Percentiles rank a stretch among this genome's conserved stretches.
Conservation (phyloP, 1,139 yeast genomes). For the Saccharomyces hybrid region DNA sequence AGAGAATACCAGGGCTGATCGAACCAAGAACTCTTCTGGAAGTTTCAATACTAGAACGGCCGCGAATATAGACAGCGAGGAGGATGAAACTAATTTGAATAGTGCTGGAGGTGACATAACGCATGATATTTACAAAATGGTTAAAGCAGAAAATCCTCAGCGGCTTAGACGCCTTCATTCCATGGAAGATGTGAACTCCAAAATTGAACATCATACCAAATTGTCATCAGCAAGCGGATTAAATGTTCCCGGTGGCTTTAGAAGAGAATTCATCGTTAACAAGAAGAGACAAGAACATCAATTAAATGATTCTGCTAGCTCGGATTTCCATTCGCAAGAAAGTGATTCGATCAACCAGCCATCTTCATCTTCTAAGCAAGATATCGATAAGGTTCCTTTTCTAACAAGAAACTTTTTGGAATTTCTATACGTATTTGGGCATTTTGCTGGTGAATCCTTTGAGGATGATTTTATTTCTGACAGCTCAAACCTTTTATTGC, state of each 20-base stretch:
- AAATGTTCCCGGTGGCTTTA: slow-evolving; percentile 74
- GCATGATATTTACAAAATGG: slow-evolving; percentile 44
- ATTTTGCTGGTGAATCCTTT: slow-evolving; percentile 75
- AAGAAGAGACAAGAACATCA: slow-evolving; percentile 30
- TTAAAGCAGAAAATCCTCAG: slow-evolving; percentile 6
- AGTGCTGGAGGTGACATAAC: slow-evolving; percentile 67
- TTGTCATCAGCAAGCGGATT: slow-evolving; percentile 60
- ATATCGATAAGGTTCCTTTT: slow-evolving; percentile 37
- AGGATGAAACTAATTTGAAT: slow-evolving; percentile 4
- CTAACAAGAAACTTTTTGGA: slow-evolving; percentile 65
- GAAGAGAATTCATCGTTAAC: slow-evolving; percentile 54
- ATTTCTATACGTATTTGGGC: slow-evolving; percentile 68
- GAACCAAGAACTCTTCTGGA: slow-evolving; percentile 2
- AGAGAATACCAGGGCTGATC: background rate
- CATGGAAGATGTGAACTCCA: slow-evolving; percentile 24
- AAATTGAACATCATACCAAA: slow-evolving; percentile 35
- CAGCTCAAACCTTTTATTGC: background rate
- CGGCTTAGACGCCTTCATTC: slow-evolving; percentile 25
- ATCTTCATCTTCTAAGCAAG: slow-evolving; percentile 5
- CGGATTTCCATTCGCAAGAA: slow-evolving; percentile 10
- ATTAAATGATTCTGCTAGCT: slow-evolving; percentile 9
- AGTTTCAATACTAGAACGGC: background rate
- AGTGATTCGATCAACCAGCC: slow-evolving; percentile 3
- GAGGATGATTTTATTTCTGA: slow-evolving; percentile 60
- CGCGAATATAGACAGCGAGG: slow-evolving; percentile 2